Evolutionary conservation across 179 eudicot genomes (phyloP).

Genomic region (Silene coronaria): DNA sequence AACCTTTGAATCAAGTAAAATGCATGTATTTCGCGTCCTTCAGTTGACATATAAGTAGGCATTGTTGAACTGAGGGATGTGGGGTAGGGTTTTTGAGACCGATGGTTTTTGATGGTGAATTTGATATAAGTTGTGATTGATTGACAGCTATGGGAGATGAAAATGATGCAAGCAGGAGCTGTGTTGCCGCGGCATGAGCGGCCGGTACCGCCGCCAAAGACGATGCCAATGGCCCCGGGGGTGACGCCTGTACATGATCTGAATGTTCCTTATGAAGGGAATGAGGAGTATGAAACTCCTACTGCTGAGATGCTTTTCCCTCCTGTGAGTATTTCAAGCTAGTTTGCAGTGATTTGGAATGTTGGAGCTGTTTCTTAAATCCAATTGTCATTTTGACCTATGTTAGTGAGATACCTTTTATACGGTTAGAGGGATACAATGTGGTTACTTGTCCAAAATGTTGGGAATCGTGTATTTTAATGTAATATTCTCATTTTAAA

Average conservation of each 20-base stretch:
- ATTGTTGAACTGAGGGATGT: slow-evolving; percentile 9
- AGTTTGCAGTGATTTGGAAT: neutral
- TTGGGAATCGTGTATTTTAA: neutral
- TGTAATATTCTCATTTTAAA: neutral
- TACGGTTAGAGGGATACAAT: neutral
- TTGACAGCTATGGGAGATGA: slow-evolving; percentile 78
- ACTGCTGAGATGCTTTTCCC: slow-evolving; percentile 94
- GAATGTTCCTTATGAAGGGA: slow-evolving; percentile 91
- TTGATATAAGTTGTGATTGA: slow-evolving; percentile 10
- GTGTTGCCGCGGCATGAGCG: slow-evolving; percentile 71
- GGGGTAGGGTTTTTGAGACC: slow-evolving; percentile 31
- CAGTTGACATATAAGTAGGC: neutral
- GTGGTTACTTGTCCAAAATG: neutral
- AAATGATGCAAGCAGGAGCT: slow-evolving; percentile 87
- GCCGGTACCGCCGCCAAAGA: slow-evolving; percentile 39
- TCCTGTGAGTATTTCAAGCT: slow-evolving; percentile 50
- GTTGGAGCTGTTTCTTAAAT: neutral
- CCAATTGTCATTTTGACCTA: neutral
- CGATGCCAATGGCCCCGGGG: slow-evolving; percentile 39
- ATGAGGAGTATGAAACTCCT: slow-evolving; percentile 94
- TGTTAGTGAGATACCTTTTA: neutral
- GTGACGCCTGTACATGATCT: slow-evolving; percentile 80
- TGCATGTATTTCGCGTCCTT: neutral
- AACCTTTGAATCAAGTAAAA: no score
- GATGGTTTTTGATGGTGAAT: neutral